phyloP scores from a whole-genome alignment of 345 rosid species.

The Gossypium ekmanianum region DNA sequence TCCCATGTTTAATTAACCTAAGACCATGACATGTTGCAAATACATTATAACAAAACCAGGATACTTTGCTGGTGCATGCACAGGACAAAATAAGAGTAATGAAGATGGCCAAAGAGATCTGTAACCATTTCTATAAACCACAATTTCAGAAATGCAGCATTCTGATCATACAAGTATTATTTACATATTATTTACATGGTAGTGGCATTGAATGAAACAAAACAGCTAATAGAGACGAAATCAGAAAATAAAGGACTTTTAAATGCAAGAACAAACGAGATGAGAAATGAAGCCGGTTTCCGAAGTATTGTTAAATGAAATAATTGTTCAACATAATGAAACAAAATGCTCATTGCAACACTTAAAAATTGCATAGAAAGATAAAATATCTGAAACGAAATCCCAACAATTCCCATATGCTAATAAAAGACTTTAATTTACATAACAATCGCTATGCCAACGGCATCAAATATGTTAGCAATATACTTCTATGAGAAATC shows the following conservation, averaged over 20 bases:
- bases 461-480: no score
- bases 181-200: background rate
- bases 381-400: background rate
- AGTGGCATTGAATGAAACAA: background rate
- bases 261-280: no score
- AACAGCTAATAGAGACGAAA: background rate
- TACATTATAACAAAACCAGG: background rate
- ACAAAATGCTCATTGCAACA: background rate
- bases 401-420: background rate
- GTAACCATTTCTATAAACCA: background rate
- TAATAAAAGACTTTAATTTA: background rate
- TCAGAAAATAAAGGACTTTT: background rate
- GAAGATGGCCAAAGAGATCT: background rate
- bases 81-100: background rate
- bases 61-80: background rate
- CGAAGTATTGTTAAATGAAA: background rate
- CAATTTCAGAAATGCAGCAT: background rate
- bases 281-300: no score
- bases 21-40: slow-evolving; percentile 9
- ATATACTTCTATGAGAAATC: background rate
- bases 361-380: background rate
- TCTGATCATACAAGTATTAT: background rate
- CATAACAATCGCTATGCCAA: no score
- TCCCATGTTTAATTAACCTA: slow-evolving; percentile 55
- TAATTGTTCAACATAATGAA: background rate